Percentiles rank a stretch among this genome's conserved stretches.
Conservation (phyloP, 169 alveolate species). For the Plasmodium ovale region DNA sequence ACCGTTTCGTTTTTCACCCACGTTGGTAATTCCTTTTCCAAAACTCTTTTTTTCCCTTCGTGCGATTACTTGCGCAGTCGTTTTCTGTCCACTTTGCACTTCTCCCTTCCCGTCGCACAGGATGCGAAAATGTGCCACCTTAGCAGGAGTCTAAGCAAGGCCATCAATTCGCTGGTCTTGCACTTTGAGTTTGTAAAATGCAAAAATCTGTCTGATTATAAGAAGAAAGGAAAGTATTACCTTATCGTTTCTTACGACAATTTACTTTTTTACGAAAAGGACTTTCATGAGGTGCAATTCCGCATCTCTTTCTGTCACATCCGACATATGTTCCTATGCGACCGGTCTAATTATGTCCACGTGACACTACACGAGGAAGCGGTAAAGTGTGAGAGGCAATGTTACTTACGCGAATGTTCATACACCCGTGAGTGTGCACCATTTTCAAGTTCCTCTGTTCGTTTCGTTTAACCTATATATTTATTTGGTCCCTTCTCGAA, state of each 20-base stretch:
- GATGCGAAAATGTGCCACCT: constrained; percentile 36
- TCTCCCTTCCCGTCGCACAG: not conserved
- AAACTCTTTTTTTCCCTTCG: too few relatives aligned
- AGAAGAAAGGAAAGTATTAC: constrained; percentile 49
- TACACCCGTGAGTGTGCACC: not conserved
- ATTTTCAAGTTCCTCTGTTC: not conserved
- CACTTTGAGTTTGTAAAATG: constrained; percentile 67
- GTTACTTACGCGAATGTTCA: not conserved
- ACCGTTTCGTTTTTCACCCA: too few relatives aligned
- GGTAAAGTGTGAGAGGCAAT: not conserved
- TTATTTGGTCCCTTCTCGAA: not conserved
- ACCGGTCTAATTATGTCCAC: constrained; percentile 49
- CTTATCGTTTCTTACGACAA: constrained; percentile 43
- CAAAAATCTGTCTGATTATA: constrained; percentile 32
- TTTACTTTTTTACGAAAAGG: constrained; percentile 46
- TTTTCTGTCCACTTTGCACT: not conserved
- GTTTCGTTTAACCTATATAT: not conserved
- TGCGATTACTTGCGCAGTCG: not conserved
- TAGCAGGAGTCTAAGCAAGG: constrained; percentile 26
- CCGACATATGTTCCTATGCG: constrained; percentile 32
- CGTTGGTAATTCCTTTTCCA: too few relatives aligned
- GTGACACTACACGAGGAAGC: constrained; percentile 21
- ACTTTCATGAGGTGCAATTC: constrained; percentile 47
- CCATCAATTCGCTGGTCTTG: constrained; percentile 35
- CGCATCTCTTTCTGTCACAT: constrained; percentile 26